Evolutionary conservation across 768 basidiomycete genomes (phyloP), one percentile per base, ranked within the genome.

Genomic region (Nevesoporus exiguus): DNA sequence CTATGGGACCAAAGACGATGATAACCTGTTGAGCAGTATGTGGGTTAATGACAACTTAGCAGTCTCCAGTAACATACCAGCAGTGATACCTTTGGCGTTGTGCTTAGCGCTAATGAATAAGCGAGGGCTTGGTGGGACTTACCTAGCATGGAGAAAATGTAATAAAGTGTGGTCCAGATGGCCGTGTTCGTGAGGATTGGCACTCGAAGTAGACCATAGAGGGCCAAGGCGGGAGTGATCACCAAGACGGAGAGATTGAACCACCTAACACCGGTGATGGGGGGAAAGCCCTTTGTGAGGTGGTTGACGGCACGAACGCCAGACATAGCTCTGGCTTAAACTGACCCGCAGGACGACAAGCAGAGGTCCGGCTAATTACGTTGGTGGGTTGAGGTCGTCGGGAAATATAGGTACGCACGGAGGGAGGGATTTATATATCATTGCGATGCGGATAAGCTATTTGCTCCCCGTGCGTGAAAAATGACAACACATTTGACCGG

Each of bases 1-100:
- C 90, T 80, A 67, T 93, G 90, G 3, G 90, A 89, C 88, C 88
- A 93, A 8, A 92, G 76, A 47, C 90, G 81, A 71, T 93, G 90
- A 70, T 91, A 93, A 27, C 85, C 84, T 85, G 63, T 47, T 33
- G 30, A 54, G 39, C 33, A 39, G 24, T 54, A 40, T 48, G 45
- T 33, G 52, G 54, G 46, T 49, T 39, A 31, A 49, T 25, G 46
- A 25, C 13, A 27, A 40, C 29, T 14, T 7, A 33, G 44, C 5
- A 21, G 33, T 31, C 27, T 27, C n/a, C n/a, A 21, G 29, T 31
- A 39, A 40, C 61, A 55, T 51, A 75, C 79, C 75, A 60, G 80
- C 79, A 14, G 80, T 82, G 51, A 82, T 80, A 51, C 79, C 78
- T 78, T 58, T 36, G n/a, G 45, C 15, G 37, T 36, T 17, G 54